These are phyloP conservation scores for Domatiomyces globalis DNA, from an alignment of 2,329 filamentous ascomycete species.

Conservation along the genomic window DNA sequence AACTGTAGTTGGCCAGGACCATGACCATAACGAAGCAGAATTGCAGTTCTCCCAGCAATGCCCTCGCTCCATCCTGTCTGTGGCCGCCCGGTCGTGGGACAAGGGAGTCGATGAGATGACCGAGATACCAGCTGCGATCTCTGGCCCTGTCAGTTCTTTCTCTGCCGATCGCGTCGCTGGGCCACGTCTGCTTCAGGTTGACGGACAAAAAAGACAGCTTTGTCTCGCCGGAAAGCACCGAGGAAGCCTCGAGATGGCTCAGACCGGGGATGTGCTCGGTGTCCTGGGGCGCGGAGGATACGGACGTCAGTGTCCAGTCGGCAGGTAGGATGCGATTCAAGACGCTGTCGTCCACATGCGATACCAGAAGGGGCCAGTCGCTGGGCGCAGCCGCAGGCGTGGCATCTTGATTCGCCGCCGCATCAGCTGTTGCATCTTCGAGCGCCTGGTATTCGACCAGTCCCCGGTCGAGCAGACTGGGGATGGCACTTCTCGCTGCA, in stretches of 20 bases:
- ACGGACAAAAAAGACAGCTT: constrained; percentile 44
- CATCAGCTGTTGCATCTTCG: constrained; percentile 12
- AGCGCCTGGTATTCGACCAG: constrained; percentile 14
- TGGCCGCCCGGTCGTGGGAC: constrained; percentile 18
- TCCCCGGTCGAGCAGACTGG: constrained; percentile 30
- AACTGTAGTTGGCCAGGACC: constrained; percentile 52
- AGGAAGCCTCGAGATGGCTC: constrained; percentile 11
- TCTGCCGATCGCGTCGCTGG: constrained; percentile 44
- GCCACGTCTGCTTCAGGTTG: constrained; percentile 49
- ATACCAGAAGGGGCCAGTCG: constrained; percentile 39
- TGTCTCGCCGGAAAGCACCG: constrained; percentile 23
- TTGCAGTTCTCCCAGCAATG: constrained; percentile 45
- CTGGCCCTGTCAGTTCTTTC: constrained; percentile 49
- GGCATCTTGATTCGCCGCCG: constrained; percentile 9
- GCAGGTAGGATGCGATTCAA: constrained; percentile 11
- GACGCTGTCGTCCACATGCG: constrained; percentile 24
- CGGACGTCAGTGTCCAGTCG: constrained; percentile 43
- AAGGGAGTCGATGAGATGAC: constrained; percentile 34
- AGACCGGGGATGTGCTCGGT: constrained; percentile 47
- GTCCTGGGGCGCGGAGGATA: constrained; percentile 42
- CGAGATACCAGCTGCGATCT: constrained; percentile 49
- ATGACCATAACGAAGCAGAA: constrained; percentile 50
- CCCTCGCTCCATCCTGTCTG: constrained; percentile 22
- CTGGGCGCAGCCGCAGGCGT: constrained; percentile 16
- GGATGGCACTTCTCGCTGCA: constrained; percentile 38